A percentile compares a stretch with the other conserved stretches of the same genome.
Conservation (phyloP, 441 rosid species). For the Dalechampia spathulata region DNA sequence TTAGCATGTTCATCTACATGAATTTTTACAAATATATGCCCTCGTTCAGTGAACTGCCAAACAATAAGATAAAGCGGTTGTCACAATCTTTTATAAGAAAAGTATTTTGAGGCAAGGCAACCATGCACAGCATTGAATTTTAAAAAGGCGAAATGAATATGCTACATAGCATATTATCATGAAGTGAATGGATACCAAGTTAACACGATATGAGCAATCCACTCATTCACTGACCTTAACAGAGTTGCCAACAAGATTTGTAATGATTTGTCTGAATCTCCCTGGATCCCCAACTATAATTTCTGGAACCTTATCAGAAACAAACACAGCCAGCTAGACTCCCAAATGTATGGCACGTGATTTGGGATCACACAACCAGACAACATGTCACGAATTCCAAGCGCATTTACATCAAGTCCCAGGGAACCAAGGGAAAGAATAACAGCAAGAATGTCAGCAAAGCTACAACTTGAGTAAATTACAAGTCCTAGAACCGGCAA, state of each 20-base stretch:
- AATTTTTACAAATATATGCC: conserved; percentile 85
- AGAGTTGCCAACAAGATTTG: conserved; percentile 92
- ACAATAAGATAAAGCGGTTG: conserved; percentile 6
- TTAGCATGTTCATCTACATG: conserved; percentile 57
- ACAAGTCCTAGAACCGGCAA: neutral
- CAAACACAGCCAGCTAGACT: conserved; percentile 68
- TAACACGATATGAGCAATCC: too few relatives aligned
- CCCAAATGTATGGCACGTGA: neutral
- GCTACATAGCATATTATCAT: neutral
- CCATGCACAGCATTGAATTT: too few relatives aligned
- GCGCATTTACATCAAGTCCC: conserved; percentile 9
- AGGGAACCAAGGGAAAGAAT: conserved; percentile 14
- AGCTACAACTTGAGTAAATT: neutral
- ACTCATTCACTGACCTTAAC: conserved; percentile 64
- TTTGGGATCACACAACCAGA: conserved; percentile 19
- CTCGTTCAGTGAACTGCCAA: conserved; percentile 83
- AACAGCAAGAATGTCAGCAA: conserved; percentile 16
- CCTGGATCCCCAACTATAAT: conserved; percentile 83
- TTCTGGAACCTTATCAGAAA: conserved; percentile 70
- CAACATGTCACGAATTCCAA: conserved; percentile 20
- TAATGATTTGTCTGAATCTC: conserved; percentile 80
- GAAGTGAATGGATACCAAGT: neutral
- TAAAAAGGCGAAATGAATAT: too few relatives aligned
- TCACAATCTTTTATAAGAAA: too few relatives aligned
- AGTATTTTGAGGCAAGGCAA: too few relatives aligned